Evolutionary conservation across 306 rosid genomes (phyloP).

Genomic region (Cicer arietinum): DNA sequence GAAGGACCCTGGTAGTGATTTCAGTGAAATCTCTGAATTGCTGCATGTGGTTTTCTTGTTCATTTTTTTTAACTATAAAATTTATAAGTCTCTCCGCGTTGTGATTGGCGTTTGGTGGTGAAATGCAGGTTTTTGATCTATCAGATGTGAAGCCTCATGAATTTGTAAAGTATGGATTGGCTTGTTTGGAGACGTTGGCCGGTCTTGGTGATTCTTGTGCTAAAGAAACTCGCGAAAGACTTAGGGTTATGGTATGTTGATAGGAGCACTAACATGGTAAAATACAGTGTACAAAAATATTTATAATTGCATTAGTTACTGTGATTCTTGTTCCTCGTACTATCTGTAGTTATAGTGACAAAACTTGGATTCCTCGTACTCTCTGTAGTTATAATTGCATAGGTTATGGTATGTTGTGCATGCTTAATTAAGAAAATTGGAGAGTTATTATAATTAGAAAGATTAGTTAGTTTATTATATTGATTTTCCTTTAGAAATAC

Average conservation of each 20-base stretch:
- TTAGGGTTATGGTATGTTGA: slow-evolving; percentile 85
- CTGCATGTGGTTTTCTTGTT: slow-evolving; percentile 16
- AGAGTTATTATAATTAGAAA: background rate
- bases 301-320: background rate
- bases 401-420: background rate
- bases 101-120: slow-evolving; percentile 22
- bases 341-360: background rate
- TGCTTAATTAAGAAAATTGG: slow-evolving; percentile 8
- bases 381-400: too few relatives aligned
- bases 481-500: background rate
- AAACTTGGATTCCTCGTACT: slow-evolving; percentile 9
- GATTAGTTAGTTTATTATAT: slow-evolving; percentile 4
- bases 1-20: slow-evolving; percentile 26
- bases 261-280: background rate
- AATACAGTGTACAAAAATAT: slow-evolving; percentile 11
- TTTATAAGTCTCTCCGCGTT: background rate
- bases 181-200: slow-evolving; percentile 79
- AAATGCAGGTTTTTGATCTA: slow-evolving; percentile 80
- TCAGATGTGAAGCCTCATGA: slow-evolving; percentile 93
- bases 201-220: slow-evolving; percentile 77
- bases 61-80: slow-evolving; percentile 27
- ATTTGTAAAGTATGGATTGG: slow-evolving; percentile 81
- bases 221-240: slow-evolving; percentile 77
- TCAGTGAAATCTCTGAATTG: slow-evolving; percentile 7
- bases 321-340: background rate